Evolutionary conservation across 2,329 filamentous ascomycete genomes (phyloP).

Genomic region (Diaporthe amygdali): DNA sequence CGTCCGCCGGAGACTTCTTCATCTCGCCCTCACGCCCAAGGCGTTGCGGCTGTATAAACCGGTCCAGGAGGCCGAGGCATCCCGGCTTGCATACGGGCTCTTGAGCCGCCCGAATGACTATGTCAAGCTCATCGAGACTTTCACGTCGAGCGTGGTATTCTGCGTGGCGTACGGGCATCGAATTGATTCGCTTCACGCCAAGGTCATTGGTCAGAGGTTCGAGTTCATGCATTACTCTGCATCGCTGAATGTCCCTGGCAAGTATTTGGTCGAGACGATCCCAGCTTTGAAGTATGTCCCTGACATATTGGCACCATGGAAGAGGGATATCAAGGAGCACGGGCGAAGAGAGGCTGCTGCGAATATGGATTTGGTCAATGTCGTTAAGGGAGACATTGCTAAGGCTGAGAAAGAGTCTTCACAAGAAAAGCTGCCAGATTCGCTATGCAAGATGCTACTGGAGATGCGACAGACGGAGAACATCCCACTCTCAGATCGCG

Average conservation of each 20-base stretch:
- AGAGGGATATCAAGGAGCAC: slow-evolving; percentile 45
- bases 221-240: slow-evolving; percentile 54
- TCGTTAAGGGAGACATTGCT: slow-evolving; percentile 45
- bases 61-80: slow-evolving; percentile 54
- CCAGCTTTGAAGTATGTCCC: slow-evolving; percentile 50
- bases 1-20: slow-evolving; percentile 45
- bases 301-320: slow-evolving; percentile 51
- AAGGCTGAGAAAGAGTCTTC: slow-evolving; percentile 36
- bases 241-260: slow-evolving; percentile 50
- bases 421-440: slow-evolving; percentile 41
- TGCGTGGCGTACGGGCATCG: slow-evolving; percentile 56
- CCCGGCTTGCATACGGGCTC: slow-evolving; percentile 47
- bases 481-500: slow-evolving; percentile 43
- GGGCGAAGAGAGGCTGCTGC: slow-evolving; percentile 42
- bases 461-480: slow-evolving; percentile 44
- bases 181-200: slow-evolving; percentile 50
- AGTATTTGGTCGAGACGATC: slow-evolving; percentile 51
- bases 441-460: slow-evolving; percentile 48
- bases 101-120: slow-evolving; percentile 44
- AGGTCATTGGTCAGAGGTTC: slow-evolving; percentile 52
- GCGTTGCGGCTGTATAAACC: slow-evolving; percentile 50
- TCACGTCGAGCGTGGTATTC: slow-evolving; percentile 54
- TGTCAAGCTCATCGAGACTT: slow-evolving; percentile 52
- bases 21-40: slow-evolving; percentile 49
- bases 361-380: slow-evolving; percentile 46